phyloP scores from a whole-genome alignment of 257 asterid species.

The Leonotis leonurus region DNA sequence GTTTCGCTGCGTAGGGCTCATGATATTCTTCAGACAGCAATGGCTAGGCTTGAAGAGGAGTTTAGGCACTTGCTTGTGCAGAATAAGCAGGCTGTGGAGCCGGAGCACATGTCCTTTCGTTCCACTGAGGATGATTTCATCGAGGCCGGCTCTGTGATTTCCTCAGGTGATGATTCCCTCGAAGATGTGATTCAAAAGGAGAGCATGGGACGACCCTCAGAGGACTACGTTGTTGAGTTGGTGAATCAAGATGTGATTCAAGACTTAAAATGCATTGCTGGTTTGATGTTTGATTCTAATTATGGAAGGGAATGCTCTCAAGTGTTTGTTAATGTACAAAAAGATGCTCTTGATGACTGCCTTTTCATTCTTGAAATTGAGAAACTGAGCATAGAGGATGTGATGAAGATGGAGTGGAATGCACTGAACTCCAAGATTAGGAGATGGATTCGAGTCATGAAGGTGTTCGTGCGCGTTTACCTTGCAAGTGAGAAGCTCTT shows the following conservation, averaged over 20 bases:
- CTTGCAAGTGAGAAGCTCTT: conserved; percentile 72
- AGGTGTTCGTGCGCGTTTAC: conserved; percentile 67
- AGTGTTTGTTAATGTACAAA: conserved; percentile 56
- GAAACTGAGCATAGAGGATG: conserved; percentile 79
- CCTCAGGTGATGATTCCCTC: conserved; percentile 74
- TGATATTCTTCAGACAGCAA: conserved; percentile 71
- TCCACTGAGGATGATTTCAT: conserved; percentile 67
- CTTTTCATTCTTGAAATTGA: conserved; percentile 76
- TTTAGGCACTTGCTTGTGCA: conserved; percentile 74
- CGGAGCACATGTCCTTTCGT: conserved; percentile 77
- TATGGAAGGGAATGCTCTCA: conserved; percentile 84
- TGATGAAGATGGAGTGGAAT: conserved; percentile 82
- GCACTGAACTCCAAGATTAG: conserved; percentile 65
- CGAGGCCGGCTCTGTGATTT: conserved; percentile 58
- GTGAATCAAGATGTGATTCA: conserved; percentile 56
- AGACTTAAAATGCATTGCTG: conserved; percentile 59
- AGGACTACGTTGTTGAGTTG: conserved; percentile 58
- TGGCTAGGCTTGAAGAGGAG: conserved; percentile 90
- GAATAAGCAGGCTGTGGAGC: conserved; percentile 78
- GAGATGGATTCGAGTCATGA: conserved; percentile 88
- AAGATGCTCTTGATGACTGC: conserved; percentile 84
- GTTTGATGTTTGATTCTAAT: conserved; percentile 64
- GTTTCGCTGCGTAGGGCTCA: conserved; percentile 45
- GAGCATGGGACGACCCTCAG: conserved; percentile 60
- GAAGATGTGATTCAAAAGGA: conserved; percentile 63